Evolutionary conservation across 306 rosid genomes (phyloP), one percentile per base, ranked within the genome.

Genomic region (Psophocarpus tetragonolobus): DNA sequence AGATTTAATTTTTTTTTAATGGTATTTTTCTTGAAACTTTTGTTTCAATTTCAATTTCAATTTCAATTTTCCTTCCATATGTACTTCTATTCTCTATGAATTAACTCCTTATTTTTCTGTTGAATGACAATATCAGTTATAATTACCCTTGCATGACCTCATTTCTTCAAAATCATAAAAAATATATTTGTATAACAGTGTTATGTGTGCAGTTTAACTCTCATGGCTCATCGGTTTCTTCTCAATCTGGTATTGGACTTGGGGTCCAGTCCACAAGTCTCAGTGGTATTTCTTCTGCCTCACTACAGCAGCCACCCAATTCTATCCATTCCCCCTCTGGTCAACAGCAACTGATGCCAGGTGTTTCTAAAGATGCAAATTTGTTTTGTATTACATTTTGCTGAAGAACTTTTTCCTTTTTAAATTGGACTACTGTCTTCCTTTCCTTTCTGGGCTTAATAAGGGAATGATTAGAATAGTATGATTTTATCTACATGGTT

Each of bases 181-280:
- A 66, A 23, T 72, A 78, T 57, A 35, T 39, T 67, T 73, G 72
- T 26, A 27, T 84, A 86, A 82, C 74, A 35, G 26, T 64, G 36
- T 18, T 61, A 68, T 82, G 6, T 88, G 61, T 85, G 86, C 97
- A 95, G 99, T 87, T 92, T 74, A 91, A 87, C 82, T 82, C 99
- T 53, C 96, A 87, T 71, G 90, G 81, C 66, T 73, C 91, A 47
- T 82, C 97, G 73, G 84, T 90, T 78, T 84, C 94, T 69, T 75
- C 97, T 79, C 97, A 92, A 83, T 83, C 94, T 88, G 90, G 90
- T 68, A 76, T 87, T 65, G 95, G 91, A 64, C 86, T 91, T 72
- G 98, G 97, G 78, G 87, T 86, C 67, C 98, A 92, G 79, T 82
- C 92, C 71, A 81, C 94, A 20, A 86, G 89, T 54, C 89, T 92